Evolutionary conservation across 176 grass and related monocot species (phyloP), one percentile per base, ranked within the genome.

Genomic region (Rhynchospora pubera): DNA sequence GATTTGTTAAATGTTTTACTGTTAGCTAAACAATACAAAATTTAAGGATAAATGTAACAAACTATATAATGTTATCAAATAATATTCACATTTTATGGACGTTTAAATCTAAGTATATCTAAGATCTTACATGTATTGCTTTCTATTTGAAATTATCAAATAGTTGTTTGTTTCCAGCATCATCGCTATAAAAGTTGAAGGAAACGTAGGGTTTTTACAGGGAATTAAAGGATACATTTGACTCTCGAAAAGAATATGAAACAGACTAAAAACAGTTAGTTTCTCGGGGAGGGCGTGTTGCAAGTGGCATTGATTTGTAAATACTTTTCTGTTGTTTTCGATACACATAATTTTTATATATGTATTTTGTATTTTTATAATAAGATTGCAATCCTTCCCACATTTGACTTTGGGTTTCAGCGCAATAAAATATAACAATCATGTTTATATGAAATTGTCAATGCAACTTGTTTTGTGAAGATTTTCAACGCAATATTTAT

Each of bases 91-190:
- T 39, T 39, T 39, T 39, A 39, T 39, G 34, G 34, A 39, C 1
- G 34, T 39, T 39, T 39, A 4, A 39, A 39, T 39, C 34, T 39
- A 39, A 39, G 34, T 9, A 66, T 23, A 10, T 32, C 4, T 10
- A 26, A 12, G 12, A 66, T 26, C 21, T 66, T 18, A 23, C 19
- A 65, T 9, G 62, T 18, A 65, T 23, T 24, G 13, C 63, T 67
- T 67, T 67, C 11, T 67, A 39, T 67, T 67, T 67, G 13, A 78
- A 78, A 78, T 43, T 24, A 32, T 78, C 9, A 78, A n/a, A 43
- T 56, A 78, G 12, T 47, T 50, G 34, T 77, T 50, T 48, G 10
- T 77, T 77, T 77, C 42, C 42, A 47, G 18, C 12, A 47, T 47
- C 50, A 14, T 53, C 60, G 2, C 52, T 55, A 55, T 55, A 56